These are phyloP conservation scores for Encephalitozoon romaleae DNA, from an alignment of 371 early-diverging fungal genomes.

Conservation along the genomic window DNA sequence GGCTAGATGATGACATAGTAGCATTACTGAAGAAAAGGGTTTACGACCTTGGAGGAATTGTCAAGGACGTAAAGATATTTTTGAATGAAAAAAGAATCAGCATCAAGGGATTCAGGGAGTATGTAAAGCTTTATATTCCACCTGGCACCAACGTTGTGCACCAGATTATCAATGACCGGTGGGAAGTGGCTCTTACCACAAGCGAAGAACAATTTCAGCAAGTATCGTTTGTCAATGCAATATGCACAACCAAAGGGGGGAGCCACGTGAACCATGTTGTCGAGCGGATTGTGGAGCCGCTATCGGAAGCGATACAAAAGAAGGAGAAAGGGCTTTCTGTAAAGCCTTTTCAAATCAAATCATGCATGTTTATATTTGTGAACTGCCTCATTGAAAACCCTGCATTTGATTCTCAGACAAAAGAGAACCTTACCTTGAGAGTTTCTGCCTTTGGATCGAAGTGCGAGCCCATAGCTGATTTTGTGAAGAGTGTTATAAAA, in stretches of 20 bases:
- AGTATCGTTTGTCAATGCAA: constrained; percentile 91
- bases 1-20: constrained; percentile 72
- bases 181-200: constrained; percentile 85
- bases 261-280: constrained; percentile 80
- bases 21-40: constrained; percentile 84
- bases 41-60: constrained; percentile 87
- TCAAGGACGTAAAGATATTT: constrained; percentile 75
- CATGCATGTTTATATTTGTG: constrained; percentile 82
- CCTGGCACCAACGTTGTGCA: constrained; percentile 64
- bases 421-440: constrained; percentile 86
- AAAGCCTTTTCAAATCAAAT: constrained; percentile 78
- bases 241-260: constrained; percentile 92
- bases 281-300: constrained; percentile 72
- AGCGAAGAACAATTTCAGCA: constrained; percentile 93
- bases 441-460: constrained; percentile 74
- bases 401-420: constrained; percentile 96
- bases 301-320: constrained; percentile 69
- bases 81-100: constrained; percentile 76
- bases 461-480: constrained; percentile 70
- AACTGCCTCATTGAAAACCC: constrained; percentile 95
- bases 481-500: constrained; percentile 67
- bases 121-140: constrained; percentile 70
- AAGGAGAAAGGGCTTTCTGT: constrained; percentile 66
- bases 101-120: constrained; percentile 78
- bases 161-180: constrained; percentile 70